Percentiles rank a stretch among this genome's conserved stretches.
Conservation (phyloP, 345 rosid genomes). For the Lenwebbia sp. region DNA sequence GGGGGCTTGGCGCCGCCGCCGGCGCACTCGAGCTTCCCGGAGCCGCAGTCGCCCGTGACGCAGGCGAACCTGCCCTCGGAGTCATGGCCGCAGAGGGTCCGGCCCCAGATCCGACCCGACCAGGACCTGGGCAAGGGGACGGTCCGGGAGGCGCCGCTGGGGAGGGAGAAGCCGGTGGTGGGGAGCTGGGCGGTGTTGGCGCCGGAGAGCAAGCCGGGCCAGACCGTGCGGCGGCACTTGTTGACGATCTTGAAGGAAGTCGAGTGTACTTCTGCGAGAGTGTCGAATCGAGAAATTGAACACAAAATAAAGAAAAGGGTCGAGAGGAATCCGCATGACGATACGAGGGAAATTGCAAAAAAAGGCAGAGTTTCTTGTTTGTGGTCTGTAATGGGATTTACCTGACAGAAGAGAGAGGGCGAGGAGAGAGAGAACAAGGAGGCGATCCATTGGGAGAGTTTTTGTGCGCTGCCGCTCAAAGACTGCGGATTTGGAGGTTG, state of each 20-base stretch:
- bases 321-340: neutral
- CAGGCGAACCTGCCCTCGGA: conserved; percentile 38
- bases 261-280: neutral
- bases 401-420: neutral
- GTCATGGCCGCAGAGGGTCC: conserved; percentile 46
- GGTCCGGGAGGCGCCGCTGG: conserved; percentile 44
- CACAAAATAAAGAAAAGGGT: neutral
- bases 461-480: neutral
- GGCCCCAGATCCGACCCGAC: conserved; percentile 91
- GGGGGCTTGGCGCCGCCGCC: conserved; percentile 77
- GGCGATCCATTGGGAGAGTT: neutral
- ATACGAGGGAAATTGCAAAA: neutral
- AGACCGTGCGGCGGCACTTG: conserved; percentile 59
- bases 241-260: conserved; percentile 64
- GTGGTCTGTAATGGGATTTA: neutral
- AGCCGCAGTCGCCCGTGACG: conserved; percentile 74
- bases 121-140: conserved; percentile 46
- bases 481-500: neutral
- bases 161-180: conserved; percentile 69
- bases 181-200: conserved; percentile 53
- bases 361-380: neutral
- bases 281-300: neutral
- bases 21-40: conserved; percentile 50
- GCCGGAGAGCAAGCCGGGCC: conserved; percentile 92
- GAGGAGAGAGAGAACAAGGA: neutral